Conservation (phyloP, 129 eudicot species). For the Arctium lappa region DNA sequence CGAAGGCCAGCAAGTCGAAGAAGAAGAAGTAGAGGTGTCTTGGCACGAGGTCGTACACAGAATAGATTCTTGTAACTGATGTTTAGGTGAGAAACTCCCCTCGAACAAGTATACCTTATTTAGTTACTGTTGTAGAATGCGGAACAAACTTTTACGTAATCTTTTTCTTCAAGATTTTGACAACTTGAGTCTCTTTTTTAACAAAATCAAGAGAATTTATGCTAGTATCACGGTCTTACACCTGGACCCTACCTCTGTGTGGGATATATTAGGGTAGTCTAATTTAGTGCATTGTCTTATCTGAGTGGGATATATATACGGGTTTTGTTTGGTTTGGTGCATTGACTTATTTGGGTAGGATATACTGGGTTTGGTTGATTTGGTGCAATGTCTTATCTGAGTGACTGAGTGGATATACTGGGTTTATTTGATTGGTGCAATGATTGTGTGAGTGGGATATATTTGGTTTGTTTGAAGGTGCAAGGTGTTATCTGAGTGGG, state of each 20-base stretch:
- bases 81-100: constrained; percentile 21
- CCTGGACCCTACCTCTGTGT: neutral
- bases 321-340: neutral
- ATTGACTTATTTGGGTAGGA: too few species aligned
- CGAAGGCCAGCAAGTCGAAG: constrained; percentile 69
- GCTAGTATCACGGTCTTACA: neutral
- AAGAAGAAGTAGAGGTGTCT: constrained; percentile 70
- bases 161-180: constrained; percentile 19
- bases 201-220: neutral
- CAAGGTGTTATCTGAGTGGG: too few species aligned
- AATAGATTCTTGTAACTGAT: constrained; percentile 29
- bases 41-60: neutral
- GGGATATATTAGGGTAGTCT: neutral
- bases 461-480: neutral
- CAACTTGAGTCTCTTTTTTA: neutral
- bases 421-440: neutral
- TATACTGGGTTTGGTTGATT: neutral
- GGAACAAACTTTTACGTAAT: constrained; percentile 13
- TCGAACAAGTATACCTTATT: constrained; percentile 13
- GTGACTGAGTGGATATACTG: neutral
- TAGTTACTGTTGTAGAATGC: constrained; percentile 7
- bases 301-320: neutral
- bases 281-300: neutral
- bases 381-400: too few species aligned
- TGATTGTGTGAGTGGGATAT: too few species aligned